These are phyloP conservation scores for Agaricus sinodeliciosus DNA, from an alignment of 768 basidiomycete species.

Conservation along the genomic window DNA sequence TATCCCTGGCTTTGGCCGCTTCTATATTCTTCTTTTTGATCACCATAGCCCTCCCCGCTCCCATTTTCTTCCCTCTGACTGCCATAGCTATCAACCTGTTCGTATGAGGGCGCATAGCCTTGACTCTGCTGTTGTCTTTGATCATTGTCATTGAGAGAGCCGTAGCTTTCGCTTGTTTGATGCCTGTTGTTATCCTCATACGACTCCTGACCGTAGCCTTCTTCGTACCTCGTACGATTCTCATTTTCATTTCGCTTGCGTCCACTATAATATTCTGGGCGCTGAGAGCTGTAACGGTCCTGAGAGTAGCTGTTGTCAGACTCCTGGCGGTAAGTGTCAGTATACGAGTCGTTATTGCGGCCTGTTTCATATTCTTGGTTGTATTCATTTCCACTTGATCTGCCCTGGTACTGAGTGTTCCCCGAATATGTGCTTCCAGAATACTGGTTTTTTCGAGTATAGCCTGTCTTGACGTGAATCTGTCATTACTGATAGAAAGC, in stretches of 20 bases:
- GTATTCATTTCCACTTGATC: conserved; percentile 8
- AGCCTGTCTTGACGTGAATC: not conserved
- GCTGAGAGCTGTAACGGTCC: conserved; percentile 14
- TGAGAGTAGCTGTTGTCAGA: not conserved
- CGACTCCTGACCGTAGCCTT: conserved; percentile 1
- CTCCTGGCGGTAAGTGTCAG: conserved; percentile 10
- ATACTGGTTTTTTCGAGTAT: not conserved
- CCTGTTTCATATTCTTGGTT: not conserved
- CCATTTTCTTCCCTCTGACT: not conserved
- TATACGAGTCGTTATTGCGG: conserved; percentile 1
- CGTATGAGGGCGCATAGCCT: conserved; percentile 14
- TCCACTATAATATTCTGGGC: conserved; percentile 9
- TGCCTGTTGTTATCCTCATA: not conserved
- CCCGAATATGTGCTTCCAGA: conserved; percentile 9
- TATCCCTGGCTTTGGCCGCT: not conserved
- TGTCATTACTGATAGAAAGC: not conserved
- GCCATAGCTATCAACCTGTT: conserved; percentile 1
- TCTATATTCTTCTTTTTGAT: conserved; percentile 4
- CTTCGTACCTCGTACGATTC: conserved; percentile 11
- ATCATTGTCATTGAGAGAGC: conserved; percentile 5
- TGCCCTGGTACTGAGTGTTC: conserved; percentile 5
- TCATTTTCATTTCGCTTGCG: conserved; percentile 9
- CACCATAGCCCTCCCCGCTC: conserved; percentile 1
- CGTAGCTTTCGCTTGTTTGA: conserved; percentile 11
- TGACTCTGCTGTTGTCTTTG: not conserved